phyloP scores from a whole-genome alignment of 306 rosid species.

The Castanea crenata region DNA sequence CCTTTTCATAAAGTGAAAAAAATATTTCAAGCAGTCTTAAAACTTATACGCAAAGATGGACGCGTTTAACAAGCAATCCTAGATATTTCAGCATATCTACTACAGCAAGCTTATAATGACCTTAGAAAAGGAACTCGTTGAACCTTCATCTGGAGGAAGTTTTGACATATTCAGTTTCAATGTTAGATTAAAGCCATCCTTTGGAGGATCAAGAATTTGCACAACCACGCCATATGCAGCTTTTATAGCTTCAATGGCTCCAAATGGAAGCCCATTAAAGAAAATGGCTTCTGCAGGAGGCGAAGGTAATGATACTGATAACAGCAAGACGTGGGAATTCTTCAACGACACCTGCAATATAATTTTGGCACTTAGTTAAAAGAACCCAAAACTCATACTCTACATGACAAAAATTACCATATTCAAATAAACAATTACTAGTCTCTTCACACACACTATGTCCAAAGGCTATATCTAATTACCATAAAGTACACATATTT shows the following conservation, averaged over 20 bases:
- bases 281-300: conserved; percentile 89
- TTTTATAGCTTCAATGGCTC: conserved; percentile 94
- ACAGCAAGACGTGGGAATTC: conserved; percentile 63
- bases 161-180: conserved; percentile 74
- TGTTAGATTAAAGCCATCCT: conserved; percentile 96
- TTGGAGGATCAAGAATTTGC: conserved; percentile 95
- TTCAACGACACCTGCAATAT: conserved; percentile 73
- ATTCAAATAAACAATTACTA: conserved; percentile 6
- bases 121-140: conserved; percentile 44
- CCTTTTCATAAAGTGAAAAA: background rate
- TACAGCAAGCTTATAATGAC: conserved; percentile 40
- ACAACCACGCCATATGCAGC: conserved; percentile 67
- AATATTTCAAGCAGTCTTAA: background rate
- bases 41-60: background rate
- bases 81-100: conserved; percentile 23
- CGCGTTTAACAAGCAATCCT: background rate
- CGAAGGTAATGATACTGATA: conserved; percentile 75
- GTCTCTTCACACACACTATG: too few species aligned
- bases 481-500: too few species aligned
- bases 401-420: conserved; percentile 14
- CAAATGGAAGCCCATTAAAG: conserved; percentile 73
- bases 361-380: conserved; percentile 13
- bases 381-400: conserved; percentile 3
- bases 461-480: too few species aligned
- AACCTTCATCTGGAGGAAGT: conserved; percentile 89